phyloP scores from a whole-genome alignment of 1,284 basidiomycete species.

The Trichosporon ovoides region DNA sequence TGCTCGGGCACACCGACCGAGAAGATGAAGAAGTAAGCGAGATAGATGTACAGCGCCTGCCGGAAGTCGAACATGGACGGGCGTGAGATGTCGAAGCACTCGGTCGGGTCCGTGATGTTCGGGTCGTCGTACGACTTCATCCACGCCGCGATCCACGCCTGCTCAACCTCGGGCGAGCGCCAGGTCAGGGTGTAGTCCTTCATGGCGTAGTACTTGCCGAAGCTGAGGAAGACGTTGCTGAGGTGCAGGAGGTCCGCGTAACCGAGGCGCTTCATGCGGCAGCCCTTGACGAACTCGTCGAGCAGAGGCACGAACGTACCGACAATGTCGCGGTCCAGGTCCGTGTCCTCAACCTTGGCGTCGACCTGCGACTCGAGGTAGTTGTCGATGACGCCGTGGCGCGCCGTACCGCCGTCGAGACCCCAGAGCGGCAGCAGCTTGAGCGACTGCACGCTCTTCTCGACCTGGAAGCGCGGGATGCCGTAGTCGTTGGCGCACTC shows the following conservation, averaged over 20 bases:
- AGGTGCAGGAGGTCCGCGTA: conserved; percentile 6
- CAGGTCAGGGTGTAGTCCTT: conserved; percentile 15
- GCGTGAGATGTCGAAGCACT: conserved; percentile 11
- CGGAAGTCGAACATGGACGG: conserved; percentile 14
- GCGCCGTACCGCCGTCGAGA: conserved; percentile 11
- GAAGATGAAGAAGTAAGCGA: conserved; percentile 18
- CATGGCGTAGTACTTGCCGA: conserved; percentile 15
- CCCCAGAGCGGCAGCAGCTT: conserved; percentile 18
- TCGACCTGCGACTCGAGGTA: conserved; percentile 16
- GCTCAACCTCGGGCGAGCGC: conserved; percentile 8
- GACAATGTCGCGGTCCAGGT: conserved; percentile 14
- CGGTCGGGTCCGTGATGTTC: conserved; percentile 10
- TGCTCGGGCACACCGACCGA: conserved; percentile 11
- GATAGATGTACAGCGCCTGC: conserved; percentile 15
- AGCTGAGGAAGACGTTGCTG: conserved; percentile 12
- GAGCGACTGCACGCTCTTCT: conserved; percentile 13
- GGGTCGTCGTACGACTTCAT: conserved; percentile 11
- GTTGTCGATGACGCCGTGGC: conserved; percentile 14
- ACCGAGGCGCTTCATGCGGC: conserved; percentile 8
- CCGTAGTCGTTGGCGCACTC: conserved; percentile 19
- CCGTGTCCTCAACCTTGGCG: conserved; percentile 12
- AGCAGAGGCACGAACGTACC: conserved; percentile 12
- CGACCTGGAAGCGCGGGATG: conserved; percentile 15
- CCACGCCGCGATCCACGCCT: conserved; percentile 14
- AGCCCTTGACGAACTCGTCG: conserved; percentile 14